phyloP scores from a whole-genome alignment of 2,329 filamentous ascomycete species.

The Claviceps citrina region DNA sequence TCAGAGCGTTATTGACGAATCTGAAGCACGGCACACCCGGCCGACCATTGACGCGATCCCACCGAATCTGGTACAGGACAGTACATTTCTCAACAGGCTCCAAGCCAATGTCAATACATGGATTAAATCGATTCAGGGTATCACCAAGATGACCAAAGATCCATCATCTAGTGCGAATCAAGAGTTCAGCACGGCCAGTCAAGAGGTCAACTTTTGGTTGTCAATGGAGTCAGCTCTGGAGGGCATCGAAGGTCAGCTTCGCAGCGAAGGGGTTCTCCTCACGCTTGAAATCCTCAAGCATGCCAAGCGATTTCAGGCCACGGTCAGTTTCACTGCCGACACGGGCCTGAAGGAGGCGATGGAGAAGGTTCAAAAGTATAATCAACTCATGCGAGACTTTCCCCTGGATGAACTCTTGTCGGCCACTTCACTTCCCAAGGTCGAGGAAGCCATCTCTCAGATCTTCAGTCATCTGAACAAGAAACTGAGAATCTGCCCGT shows the following conservation, averaged over 20 bases:
- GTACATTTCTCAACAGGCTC: slow-evolving; percentile 80
- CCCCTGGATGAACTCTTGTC: slow-evolving; percentile 88
- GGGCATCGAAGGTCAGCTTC: slow-evolving; percentile 75
- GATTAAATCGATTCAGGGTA: slow-evolving; percentile 96
- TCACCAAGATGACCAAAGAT: slow-evolving; percentile 87
- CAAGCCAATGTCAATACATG: slow-evolving; percentile 90
- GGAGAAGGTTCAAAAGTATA: slow-evolving; percentile 95
- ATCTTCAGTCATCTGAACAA: slow-evolving; percentile 96
- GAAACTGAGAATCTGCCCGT: slow-evolving; percentile 90
- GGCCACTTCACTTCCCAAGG: slow-evolving; percentile 74
- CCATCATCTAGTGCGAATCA: slow-evolving; percentile 44
- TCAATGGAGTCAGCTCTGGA: slow-evolving; percentile 92
- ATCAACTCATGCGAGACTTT: slow-evolving; percentile 96
- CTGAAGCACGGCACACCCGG: slow-evolving; percentile 48
- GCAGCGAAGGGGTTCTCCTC: slow-evolving; percentile 74
- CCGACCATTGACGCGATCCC: slow-evolving; percentile 70
- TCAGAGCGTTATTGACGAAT: slow-evolving; percentile 68
- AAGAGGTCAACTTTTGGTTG: slow-evolving; percentile 98
- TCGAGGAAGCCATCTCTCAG: slow-evolving; percentile 72
- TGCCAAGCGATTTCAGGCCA: slow-evolving; percentile 94
- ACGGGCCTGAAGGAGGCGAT: slow-evolving; percentile 92
- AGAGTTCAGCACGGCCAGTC: slow-evolving; percentile 58
- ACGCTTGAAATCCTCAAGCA: slow-evolving; percentile 92
- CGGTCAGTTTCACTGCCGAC: slow-evolving; percentile 90
- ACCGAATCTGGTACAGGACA: slow-evolving; percentile 63